Conservation (phyloP, 2,329 filamentous ascomycete species). For the Zopfia rhizophila region DNA sequence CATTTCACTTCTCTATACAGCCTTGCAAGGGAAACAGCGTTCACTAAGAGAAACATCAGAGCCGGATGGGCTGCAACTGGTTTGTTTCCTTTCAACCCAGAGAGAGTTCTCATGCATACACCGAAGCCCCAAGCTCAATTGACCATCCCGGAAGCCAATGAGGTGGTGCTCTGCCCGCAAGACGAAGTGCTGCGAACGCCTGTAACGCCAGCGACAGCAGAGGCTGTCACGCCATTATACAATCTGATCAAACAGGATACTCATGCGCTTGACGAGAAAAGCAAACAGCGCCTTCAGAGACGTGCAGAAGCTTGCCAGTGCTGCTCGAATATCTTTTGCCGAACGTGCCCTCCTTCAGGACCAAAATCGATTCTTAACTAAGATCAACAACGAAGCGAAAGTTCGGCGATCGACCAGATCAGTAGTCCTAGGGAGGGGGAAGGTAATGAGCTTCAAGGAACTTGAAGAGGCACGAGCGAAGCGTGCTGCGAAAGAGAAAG, state of each 20-base stretch:
- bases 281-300: conserved; percentile 14
- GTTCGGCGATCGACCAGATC: conserved; percentile 26
- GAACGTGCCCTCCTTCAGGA: conserved; percentile 35
- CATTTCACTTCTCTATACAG: no score
- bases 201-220: conserved; percentile 8
- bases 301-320: conserved; percentile 27
- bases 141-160: no score
- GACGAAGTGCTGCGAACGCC: no score
- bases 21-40: no score
- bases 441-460: conserved; percentile 33
- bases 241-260: conserved; percentile 23
- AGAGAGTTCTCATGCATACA: no score
- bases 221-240: no score
- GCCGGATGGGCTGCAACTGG: no score
- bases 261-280: conserved; percentile 13
- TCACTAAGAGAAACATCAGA: no score
- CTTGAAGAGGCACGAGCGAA: conserved; percentile 25
- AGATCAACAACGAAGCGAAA: conserved; percentile 35
- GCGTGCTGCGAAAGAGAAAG: conserved; percentile 24
- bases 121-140: no score
- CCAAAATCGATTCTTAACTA: conserved; percentile 36
- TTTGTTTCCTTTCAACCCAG: no score
- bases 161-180: no score
- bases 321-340: conserved; percentile 35
- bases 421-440: conserved; percentile 25